Base-by-base conservation (phyloP, 345 rosid species). In the Crucihimalaya himalaica region DNA sequence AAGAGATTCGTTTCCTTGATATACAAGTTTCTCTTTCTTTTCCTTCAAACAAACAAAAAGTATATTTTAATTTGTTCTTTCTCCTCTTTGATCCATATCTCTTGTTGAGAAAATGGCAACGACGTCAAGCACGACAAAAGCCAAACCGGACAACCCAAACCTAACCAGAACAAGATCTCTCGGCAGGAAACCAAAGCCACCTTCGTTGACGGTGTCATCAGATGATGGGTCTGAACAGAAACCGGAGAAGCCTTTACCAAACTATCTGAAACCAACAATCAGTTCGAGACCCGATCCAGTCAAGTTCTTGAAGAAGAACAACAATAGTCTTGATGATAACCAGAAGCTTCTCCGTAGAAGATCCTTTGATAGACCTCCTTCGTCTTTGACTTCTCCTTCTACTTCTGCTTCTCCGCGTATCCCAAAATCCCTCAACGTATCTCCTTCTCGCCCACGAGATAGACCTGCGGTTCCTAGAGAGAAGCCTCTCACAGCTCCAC, bases 301-400 rank as follows among this genome's bases (percentile, higher is more conserved):
- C 40, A 88, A 78, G 34, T 56, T 25, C 25, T 43, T 35, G 9
- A 84, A 82, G 82, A 90, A 85, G 71, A 66, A 46, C 19, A 70
- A 47, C 47, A 61, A 42, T 63, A 77, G 21, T 66, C 16, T 72
- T 20, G 84, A 63, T 16, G 86, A 82, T 39, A 68, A 32, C 78
- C 80, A 60, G 71, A 83, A 75, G 70, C 81, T 79, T 78, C 77
- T 80, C 1, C 81, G 96, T 58, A 82, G 97, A 82, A 84, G 92
- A 80, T 93, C 98, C 9, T 84, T 89, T n/a, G 98, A 93, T 77
- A 82, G 76, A 62, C 85, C 93, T 19, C 82, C 85, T 7, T 71
- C 97, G 1, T 39, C 87, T 19, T 66, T 81, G 66, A 63, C 75
- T 72, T 73, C 82, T 40, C 81, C 87, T 12, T 75, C 97, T 1